These are phyloP conservation scores for Aegilops bicornis DNA, from an alignment of 176 grass and related monocot genomes.

Conservation along the genomic window DNA sequence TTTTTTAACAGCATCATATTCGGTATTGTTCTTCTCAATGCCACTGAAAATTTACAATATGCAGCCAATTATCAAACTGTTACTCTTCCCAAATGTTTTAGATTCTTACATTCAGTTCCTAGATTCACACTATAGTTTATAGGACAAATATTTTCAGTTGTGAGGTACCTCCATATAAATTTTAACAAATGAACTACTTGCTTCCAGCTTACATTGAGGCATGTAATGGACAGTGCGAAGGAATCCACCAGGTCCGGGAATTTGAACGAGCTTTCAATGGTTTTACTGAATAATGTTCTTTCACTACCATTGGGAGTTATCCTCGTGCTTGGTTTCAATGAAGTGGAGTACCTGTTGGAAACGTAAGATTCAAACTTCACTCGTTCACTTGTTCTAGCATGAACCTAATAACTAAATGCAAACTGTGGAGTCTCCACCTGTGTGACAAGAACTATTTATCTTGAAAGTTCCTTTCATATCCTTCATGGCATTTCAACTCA, in stretches of 20 bases:
- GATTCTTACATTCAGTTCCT: background rate
- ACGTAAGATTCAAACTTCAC: constrained; percentile 64
- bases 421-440: background rate
- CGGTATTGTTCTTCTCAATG: constrained; percentile 57
- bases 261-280: constrained; percentile 97
- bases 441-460: background rate
- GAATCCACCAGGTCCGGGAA: constrained; percentile 90
- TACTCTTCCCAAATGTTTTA: background rate
- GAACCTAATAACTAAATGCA: constrained; percentile 5
- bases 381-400: background rate
- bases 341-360: constrained; percentile 79
- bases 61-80: background rate
- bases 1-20: constrained; percentile 94
- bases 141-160: background rate
- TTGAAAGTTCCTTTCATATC: background rate
- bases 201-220: constrained; percentile 83
- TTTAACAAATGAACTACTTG: constrained; percentile 29
- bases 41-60: background rate
- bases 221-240: constrained; percentile 97
- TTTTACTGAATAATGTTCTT: constrained; percentile 89
- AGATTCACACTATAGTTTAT: background rate
- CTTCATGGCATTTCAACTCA: background rate
- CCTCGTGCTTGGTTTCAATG: constrained; percentile 78
- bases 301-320: constrained; percentile 82
- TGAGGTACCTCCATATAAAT: constrained; percentile 10